A percentile compares a stretch with the other conserved stretches of the same genome.
Evolutionary conservation across 768 basidiomycete genomes (phyloP).

Genomic region (Boletus vinaceobasis): DNA sequence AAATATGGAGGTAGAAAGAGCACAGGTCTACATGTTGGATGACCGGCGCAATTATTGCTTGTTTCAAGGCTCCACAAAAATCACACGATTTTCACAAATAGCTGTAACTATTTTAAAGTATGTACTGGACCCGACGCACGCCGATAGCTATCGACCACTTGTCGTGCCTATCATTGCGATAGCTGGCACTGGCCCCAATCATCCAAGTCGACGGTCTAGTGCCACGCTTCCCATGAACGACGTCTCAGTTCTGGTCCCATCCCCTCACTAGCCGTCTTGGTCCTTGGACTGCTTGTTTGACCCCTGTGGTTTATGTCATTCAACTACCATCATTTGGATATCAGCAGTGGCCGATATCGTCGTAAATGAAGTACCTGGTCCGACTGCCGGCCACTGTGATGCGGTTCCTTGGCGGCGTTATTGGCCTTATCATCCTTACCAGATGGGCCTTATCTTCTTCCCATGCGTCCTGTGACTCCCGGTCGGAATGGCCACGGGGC

Average conservation of each 20-base stretch:
- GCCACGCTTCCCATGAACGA: too few relatives aligned
- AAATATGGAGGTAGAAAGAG: too few relatives aligned
- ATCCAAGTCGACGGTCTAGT: too few relatives aligned
- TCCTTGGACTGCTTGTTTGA: neutral
- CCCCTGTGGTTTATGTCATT: neutral
- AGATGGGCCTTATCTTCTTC: neutral
- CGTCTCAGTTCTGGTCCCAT: neutral
- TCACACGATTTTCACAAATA: neutral
- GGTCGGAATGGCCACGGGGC: too few relatives aligned
- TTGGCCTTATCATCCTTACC: too few relatives aligned
- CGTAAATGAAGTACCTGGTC: neutral
- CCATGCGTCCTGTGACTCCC: neutral
- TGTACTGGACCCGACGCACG: too few relatives aligned
- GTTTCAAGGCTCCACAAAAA: neutral
- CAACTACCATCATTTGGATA: neutral
- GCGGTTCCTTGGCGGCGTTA: too few relatives aligned
- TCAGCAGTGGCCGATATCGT: neutral
- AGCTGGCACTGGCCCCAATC: too few relatives aligned
- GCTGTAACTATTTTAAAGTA: neutral
- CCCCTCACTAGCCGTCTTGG: neutral
- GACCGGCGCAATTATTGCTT: neutral
- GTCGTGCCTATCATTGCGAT: too few relatives aligned
- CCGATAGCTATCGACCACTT: too few relatives aligned
- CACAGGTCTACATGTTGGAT: too few relatives aligned
- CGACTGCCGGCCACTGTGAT: neutral